Conservation (phyloP, 75 land plant species). For the Picea glauca region DNA sequence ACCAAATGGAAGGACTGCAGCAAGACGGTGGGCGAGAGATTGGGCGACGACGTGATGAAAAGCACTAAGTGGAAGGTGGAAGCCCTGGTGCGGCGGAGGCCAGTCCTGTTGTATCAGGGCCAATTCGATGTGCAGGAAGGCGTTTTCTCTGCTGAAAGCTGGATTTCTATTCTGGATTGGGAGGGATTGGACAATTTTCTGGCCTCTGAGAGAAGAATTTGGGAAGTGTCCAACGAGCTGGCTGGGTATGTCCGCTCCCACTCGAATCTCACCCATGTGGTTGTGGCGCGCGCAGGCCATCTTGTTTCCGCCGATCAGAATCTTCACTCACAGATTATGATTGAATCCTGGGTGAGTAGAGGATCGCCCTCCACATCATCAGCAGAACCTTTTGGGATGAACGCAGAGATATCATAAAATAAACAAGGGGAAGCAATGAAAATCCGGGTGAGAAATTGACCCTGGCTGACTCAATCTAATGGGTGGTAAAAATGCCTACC, state of each 20-base stretch:
- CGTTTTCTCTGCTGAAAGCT: conserved; percentile 57
- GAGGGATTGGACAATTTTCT: conserved; percentile 36
- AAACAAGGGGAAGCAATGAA: too few species aligned
- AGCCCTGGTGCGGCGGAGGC: conserved; percentile 34
- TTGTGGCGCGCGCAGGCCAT: conserved; percentile 65
- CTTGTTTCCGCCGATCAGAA: conserved; percentile 67
- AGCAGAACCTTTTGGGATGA: too few species aligned
- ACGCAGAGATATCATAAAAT: too few species aligned
- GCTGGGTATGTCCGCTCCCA: conserved; percentile 69
- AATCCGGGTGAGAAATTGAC: too few species aligned
- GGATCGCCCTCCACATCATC: too few species aligned
- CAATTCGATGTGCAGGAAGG: conserved; percentile 65
- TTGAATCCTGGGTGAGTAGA: conserved; percentile 59
- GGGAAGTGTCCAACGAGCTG: conserved; percentile 46
- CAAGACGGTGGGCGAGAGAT: conserved; percentile 22
- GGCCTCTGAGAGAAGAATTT: conserved; percentile 52
- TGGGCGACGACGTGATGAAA: conserved; percentile 73
- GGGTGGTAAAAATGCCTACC: too few species aligned
- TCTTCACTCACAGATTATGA: conserved; percentile 55
- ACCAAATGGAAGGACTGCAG: conserved; percentile 36
- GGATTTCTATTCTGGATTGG: conserved; percentile 71
- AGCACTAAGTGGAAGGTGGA: conserved; percentile 75
- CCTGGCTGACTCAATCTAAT: too few species aligned
- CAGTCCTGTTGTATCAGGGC: conserved; percentile 76
- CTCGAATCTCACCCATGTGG: conserved; percentile 54